A percentile compares a stretch with the other conserved stretches of the same genome.
phyloP scores from a whole-genome alignment of 352 stramenopile species.

The Globisporangium recalcitrans region DNA sequence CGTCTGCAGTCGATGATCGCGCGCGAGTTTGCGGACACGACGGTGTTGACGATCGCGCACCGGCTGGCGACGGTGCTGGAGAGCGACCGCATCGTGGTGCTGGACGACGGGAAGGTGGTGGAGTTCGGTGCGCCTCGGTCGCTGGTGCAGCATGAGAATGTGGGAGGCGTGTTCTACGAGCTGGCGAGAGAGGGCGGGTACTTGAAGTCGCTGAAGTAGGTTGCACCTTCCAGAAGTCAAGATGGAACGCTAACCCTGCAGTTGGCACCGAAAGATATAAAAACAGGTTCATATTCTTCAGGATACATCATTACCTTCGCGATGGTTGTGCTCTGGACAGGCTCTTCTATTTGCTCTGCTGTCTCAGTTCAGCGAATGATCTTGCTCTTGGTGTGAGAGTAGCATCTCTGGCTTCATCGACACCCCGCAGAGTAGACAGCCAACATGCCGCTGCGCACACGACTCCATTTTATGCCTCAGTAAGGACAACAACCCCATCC shows the following conservation, averaged over 20 bases:
- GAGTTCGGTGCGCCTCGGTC: slow-evolving; percentile 80
- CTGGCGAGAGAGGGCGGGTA: slow-evolving; percentile 27
- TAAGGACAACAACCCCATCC: not conserved
- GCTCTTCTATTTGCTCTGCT: not conserved
- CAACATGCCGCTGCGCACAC: not conserved
- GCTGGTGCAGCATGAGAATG: slow-evolving; percentile 6
- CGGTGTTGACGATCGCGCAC: slow-evolving; percentile 93
- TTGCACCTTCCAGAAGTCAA: not conserved
- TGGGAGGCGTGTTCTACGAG: slow-evolving; percentile 20
- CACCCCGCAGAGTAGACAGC: slow-evolving; percentile 1
- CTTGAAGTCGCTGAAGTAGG: slow-evolving; percentile 30
- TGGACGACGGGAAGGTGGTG: slow-evolving; percentile 76
- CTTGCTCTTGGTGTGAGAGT: slow-evolving; percentile 2
- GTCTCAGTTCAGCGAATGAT: not conserved
- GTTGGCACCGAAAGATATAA: not conserved
- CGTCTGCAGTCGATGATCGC: slow-evolving; percentile 82
- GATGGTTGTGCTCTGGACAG: not conserved
- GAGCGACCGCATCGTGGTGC: slow-evolving; percentile 84
- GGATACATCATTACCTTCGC: not conserved
- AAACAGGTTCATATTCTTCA: not conserved
- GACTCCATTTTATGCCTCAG: slow-evolving; percentile 3
- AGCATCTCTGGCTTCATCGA: slow-evolving; percentile 3
- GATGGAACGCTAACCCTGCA: not conserved
- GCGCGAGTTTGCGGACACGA: slow-evolving; percentile 83
- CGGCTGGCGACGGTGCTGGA: slow-evolving; percentile 91